A percentile compares a stretch with the other conserved stretches of the same genome.
phyloP scores from a whole-genome alignment of 768 basidiomycete species.

The Hydnomerulius pinastri region DNA sequence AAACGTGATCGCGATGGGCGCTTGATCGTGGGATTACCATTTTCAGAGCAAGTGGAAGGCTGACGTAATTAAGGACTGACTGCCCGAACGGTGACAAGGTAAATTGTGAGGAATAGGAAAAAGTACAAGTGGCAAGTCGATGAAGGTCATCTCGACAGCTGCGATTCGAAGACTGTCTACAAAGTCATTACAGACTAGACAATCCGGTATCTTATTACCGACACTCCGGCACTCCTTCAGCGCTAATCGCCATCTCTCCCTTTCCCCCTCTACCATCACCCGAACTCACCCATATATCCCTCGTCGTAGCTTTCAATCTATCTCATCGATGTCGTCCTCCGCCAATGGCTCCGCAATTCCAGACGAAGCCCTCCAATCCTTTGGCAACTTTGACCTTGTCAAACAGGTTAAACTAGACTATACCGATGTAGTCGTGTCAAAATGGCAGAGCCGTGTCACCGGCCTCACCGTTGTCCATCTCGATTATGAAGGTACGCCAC shows the following conservation, averaged over 20 bases:
- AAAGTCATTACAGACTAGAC: constrained; percentile 14
- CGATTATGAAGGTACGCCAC: constrained; percentile 84
- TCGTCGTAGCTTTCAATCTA: constrained; percentile 9
- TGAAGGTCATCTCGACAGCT: constrained; percentile 37
- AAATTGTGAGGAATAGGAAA: too few relatives aligned
- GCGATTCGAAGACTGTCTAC: constrained; percentile 14
- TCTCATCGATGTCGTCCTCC: constrained; percentile 32
- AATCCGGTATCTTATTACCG: neutral
- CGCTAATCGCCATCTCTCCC: constrained; percentile 1
- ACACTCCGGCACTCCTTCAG: neutral
- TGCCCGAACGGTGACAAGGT: neutral
- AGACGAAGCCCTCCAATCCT: constrained; percentile 33
- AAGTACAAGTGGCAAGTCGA: constrained; percentile 30
- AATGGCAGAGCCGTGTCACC: constrained; percentile 85
- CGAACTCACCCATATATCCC: neutral
- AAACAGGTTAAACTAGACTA: constrained; percentile 76
- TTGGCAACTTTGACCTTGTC: constrained; percentile 84
- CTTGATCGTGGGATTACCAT: too few relatives aligned
- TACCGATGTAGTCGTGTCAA: constrained; percentile 77
- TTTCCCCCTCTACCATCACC: constrained; percentile 6
- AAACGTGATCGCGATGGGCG: too few relatives aligned
- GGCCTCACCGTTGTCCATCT: constrained; percentile 91
- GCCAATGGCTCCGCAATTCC: constrained; percentile 20
- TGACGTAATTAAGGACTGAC: constrained; percentile 2
- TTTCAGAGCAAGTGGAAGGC: too few relatives aligned